Evolutionary conservation across 1,284 basidiomycete species (phyloP), one percentile per base, ranked within the genome.

Genomic region (Tilletiopsis washingtonensis): DNA sequence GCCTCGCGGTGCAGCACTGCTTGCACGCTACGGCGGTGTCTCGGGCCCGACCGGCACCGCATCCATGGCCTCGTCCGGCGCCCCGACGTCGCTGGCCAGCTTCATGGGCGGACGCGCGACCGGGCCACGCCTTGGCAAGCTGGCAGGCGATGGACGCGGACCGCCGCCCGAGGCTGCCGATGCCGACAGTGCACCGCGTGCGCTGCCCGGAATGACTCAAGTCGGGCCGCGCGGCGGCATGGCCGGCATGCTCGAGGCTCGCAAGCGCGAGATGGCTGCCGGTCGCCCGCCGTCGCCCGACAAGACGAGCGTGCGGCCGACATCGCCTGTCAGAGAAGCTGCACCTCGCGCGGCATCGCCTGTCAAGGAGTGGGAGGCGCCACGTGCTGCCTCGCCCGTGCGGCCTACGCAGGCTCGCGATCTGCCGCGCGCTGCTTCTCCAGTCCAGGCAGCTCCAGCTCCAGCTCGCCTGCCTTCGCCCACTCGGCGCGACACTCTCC

Each of bases 101-200:
- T 73, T 73, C 32, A 73, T 73, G 55, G 70, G 70, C 26, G 70
- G 70, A 25, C 68, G 54, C 41, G 59, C 67, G n/a, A 49, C 62
- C 1, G 63, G 67, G 23, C 65, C 70, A 3, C 59, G 69, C 15
- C 58, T 73, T 5, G 69, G 69, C 17, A 66, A 69, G 46, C 54
- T 71, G 1, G 44, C 53, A 21, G 69, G 67, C 24, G 67, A 71
- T 34, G 70, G 69, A 23, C 59, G 65, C 43, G 62, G 57, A 26
- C 59, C 67, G 6, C 56, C 63, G 26, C 62, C 64, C 2, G 65
- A 70, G 49, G 67, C 63, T 34, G 7, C 38, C 21, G 44, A 17
- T 25, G 32, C 32, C 17, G 17, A 11, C 12, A 34, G 32, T 17
- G 32, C 32, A 34, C 12, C 12, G 12, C 12, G 32, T 11, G 32